Percentiles rank a stretch among this genome's conserved stretches.
These are phyloP conservation scores for Quercus tomentella DNA, from an alignment of 331 rosid genomes.

Conservation along the genomic window DNA sequence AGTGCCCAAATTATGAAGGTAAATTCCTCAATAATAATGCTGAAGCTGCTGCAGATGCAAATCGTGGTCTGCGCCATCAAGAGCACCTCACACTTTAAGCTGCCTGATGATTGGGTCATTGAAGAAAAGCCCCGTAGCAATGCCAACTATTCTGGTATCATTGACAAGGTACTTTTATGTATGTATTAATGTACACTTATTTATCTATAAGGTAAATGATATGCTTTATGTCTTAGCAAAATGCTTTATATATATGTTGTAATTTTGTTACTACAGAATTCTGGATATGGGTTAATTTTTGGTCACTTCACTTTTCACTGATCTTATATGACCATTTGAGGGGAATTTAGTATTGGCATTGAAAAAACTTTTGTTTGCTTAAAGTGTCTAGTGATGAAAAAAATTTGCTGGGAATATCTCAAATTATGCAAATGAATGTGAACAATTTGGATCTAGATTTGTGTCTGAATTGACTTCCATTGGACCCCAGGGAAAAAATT, in stretches of 20 bases:
- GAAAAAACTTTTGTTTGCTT: no score
- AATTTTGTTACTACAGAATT: no score
- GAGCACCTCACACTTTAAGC: slow-evolving; percentile 16
- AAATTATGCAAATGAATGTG: not conserved
- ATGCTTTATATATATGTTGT: no score
- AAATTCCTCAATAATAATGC: slow-evolving; percentile 1
- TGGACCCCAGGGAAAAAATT: not conserved
- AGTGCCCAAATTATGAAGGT: not conserved
- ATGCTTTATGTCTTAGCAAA: no score
- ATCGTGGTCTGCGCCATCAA: not conserved
- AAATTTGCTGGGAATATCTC: not conserved
- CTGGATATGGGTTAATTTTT: no score
- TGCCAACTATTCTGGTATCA: not conserved
- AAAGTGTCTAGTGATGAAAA: no score
- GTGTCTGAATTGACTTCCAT: not conserved
- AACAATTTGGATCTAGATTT: no score
- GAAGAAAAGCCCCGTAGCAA: slow-evolving; percentile 21
- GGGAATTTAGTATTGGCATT: no score
- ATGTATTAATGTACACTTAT: no score
- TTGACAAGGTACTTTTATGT: slow-evolving; percentile 33
- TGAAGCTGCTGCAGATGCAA: slow-evolving; percentile 29
- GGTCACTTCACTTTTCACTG: no score
- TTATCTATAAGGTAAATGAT: no score
- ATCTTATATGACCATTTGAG: no score
- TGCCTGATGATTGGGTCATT: slow-evolving; percentile 39